A percentile compares a stretch with the other conserved stretches of the same genome.
Conservation (phyloP, 2,329 filamentous ascomycete species). For the Atkinsonella hypoxylon region DNA sequence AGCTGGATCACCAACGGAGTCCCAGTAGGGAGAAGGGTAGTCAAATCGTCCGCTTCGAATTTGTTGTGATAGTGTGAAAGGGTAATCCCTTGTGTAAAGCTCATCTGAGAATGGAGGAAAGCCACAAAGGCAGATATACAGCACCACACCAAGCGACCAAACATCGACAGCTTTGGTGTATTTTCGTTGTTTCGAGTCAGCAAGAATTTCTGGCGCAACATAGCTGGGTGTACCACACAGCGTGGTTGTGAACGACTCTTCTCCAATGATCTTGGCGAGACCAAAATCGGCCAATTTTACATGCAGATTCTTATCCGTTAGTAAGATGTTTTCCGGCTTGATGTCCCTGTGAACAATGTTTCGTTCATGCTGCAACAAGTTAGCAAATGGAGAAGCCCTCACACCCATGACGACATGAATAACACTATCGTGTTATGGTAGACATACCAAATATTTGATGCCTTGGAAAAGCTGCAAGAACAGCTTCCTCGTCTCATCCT, state of each 20-base stretch:
- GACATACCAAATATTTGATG: constrained; percentile 80
- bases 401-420: neutral
- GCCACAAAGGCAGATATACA: constrained; percentile 94
- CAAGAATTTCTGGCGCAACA: constrained; percentile 89
- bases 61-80: constrained; percentile 77
- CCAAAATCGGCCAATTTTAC: constrained; percentile 96
- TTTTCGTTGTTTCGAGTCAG: constrained; percentile 66
- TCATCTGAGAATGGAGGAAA: constrained; percentile 97
- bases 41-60: constrained; percentile 83
- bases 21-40: constrained; percentile 92
- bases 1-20: constrained; percentile 51
- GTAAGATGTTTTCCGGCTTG: constrained; percentile 90
- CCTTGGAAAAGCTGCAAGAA: constrained; percentile 89
- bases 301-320: constrained; percentile 72
- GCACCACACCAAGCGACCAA: constrained; percentile 93
- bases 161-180: constrained; percentile 94
- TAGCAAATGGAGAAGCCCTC: neutral
- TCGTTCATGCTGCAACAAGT: constrained; percentile 68
- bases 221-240: constrained; percentile 95
- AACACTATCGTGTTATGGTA: neutral
- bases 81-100: constrained; percentile 67
- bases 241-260: constrained; percentile 95
- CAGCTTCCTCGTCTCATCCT: constrained; percentile 72
- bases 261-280: constrained; percentile 94
- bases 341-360: constrained; percentile 97